Evolutionary conservation across 108 stramenopile species (phyloP), one percentile per base, ranked within the genome.

Genomic region (Skeletonema potamos): DNA sequence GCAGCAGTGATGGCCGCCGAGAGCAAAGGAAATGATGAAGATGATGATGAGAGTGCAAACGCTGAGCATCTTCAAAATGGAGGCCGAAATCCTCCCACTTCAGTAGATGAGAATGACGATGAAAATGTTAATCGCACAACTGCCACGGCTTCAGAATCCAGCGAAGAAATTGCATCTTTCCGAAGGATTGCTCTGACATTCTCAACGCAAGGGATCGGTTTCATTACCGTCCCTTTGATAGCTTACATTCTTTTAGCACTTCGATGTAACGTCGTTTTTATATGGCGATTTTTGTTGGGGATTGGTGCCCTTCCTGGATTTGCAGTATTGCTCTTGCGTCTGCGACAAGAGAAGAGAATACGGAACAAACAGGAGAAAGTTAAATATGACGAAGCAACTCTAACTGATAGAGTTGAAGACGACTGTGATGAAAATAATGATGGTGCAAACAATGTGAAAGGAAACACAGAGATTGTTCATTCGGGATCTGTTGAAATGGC

Each of bases 1-100:
- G 86, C 89, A 8, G 89, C 89, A 15, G 85, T 84, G 10, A 66
- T 90, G 57, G 79, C 77, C 7, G 85, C 84, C 27, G 87, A 88
- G 66, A 73, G 73, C 39, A 58, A 66, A 43, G 64, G 37, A 27
- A 22, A 41, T 15, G 62, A 36, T 36, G 74, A 43, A 1, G 27
- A 44, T 20, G 39, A 41, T 13, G 7, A 58, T 29, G 64, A 32
- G 8, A 58, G 32, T 5, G 28, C 24, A 24, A 24, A n/a, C 12
- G 20, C 48, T 7, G 15, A 8, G 56, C 46, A 27, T 48, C 18
- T 18, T 36, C 54, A 54, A 43, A 66, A 70, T 11, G 27, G 27
- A 48, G 39, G 26, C n/a, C 46, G n/a, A 24, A 26, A 27, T 46
- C 39, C 26, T 43, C 44, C 66, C 13, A 58, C 57, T 7, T 37